Base-by-base conservation (phyloP, 768 basidiomycete species). In the Xerocomellus intermedius region DNA sequence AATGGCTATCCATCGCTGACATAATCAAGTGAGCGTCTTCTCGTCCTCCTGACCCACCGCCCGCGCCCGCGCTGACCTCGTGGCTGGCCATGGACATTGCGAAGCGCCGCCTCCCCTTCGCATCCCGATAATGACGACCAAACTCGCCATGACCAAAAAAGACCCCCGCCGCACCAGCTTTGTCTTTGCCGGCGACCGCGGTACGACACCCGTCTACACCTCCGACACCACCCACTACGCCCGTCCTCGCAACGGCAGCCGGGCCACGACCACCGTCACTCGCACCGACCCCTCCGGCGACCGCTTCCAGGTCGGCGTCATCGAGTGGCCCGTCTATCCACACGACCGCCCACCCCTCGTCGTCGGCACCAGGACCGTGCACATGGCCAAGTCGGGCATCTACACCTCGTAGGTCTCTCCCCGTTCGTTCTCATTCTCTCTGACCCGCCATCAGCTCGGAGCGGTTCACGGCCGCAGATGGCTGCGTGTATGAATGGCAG, bases 111-210 rank as follows among this genome's bases (percentile, higher is more conserved):
- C 17, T 33, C 24, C n/a, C 12, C 19, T 16, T 14, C 19, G 13
- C 28, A 4, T 9, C 24, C 21, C 5, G 0, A 69, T 45, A 16
- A 54, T 72, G 69, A 63, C 70, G 0, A 52, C 58, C 35, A 42
- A 57, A 26, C 54, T 70, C 24, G 19, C 56, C 35, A 39, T 70
- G 43, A 59, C 66, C 1, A 62, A 59, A 36, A 65, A 63, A 21
- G 64, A 70, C 19, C 66, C 66, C 21, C 64, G 67, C 0, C 50
- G 49, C n/a, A 61, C 70, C 1, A 63, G 66, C 48, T 72, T 70
- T 37, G 19, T 58, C 22, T 36, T 57, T 52, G 24, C 49, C 14
- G 46, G 13, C 13, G 55, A 63, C 28, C 6, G 28, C 7, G 26
- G 7, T 4, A 28, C 4, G 7, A 4, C 26, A 1, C 45, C 50